These are phyloP conservation scores for Tylopilus sp. DNA, from an alignment of 1,284 basidiomycete species.

Conservation along the genomic window DNA sequence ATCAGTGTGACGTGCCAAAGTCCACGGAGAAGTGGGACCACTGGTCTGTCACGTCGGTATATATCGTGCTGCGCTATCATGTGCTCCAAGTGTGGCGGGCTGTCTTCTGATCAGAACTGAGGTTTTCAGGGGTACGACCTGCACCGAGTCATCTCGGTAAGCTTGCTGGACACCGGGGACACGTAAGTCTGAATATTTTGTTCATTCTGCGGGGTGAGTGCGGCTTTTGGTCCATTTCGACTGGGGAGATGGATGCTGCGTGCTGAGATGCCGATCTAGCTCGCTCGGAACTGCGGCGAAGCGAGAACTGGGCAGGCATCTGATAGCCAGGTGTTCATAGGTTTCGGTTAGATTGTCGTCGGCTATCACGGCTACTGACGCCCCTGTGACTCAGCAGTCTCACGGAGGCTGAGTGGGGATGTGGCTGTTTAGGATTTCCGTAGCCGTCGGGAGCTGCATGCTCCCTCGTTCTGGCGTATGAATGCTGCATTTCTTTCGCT, in stretches of 20 bases:
- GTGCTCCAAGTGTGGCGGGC: not conserved
- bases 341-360: slow-evolving; percentile 8
- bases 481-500: not conserved
- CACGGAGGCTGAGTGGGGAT: slow-evolving; percentile 10
- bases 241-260: no score
- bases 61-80: not conserved
- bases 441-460: slow-evolving; percentile 12
- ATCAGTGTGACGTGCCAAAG: not conserved
- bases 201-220: not conserved
- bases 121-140: not conserved
- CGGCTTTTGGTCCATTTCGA: no score
- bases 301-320: not conserved
- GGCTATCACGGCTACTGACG: slow-evolving; percentile 8
- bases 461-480: not conserved
- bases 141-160: slow-evolving; percentile 20
- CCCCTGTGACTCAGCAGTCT: slow-evolving; percentile 9
- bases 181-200: not conserved
- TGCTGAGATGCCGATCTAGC: not conserved
- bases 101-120: slow-evolving; percentile 15
- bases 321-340: slow-evolving; percentile 16
- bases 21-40: not conserved
- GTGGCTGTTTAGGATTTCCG: slow-evolving; percentile 14
- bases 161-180: slow-evolving; percentile 11
- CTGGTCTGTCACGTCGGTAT: not conserved
- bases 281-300: not conserved